Base-by-base conservation (phyloP, 345 rosid species). In the Lepidium didymum region DNA sequence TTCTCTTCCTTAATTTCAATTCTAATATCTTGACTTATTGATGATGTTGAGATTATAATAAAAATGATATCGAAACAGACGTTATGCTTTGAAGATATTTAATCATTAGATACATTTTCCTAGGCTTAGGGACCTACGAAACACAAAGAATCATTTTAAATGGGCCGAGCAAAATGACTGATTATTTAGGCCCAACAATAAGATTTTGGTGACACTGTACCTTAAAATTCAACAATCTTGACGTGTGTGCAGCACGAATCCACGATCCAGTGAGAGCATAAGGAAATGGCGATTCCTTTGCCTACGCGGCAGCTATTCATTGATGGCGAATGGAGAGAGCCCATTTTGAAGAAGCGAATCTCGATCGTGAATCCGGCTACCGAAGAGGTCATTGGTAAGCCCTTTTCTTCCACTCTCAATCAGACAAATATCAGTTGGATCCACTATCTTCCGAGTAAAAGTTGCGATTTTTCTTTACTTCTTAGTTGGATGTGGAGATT, bases 311-410 rank as follows among this genome's bases (percentile, higher is more conserved):
- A 81, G 73, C 84, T 93, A 6, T 84, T 82, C 82, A 87, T 93
- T 77, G 83, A 81, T 75, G 98, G 98, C 19, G 89, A 86, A 51
- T 93, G 98, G 98, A 83, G 79, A 68, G 92, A 84, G 16, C 88
- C 98, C 10, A 68, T 83, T 29, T 87, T 84, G 68, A 83, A 84
- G 81, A 88, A 87, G 4, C 92, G 97, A 41, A 62, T 93, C 79
- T 88, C 89, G 6, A 46, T 88, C 78, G 56, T 88, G 67, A 88
- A 81, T 75, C 98, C 98, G 4, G 38, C 97, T 35, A 90, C 97
- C 9, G 96, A 82, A 78, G 64, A 84, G 65, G 70, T 71, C 80
- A 70, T 93, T 67, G 97, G 98, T 92, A 68, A 41, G 11, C 23
- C 44, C 36, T 27, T 70, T 44, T 10, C 36, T 16, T 10, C 23